These are phyloP conservation scores for Aphanomyces astaci DNA, from an alignment of 352 stramenopile genomes.

Conservation along the genomic window DNA sequence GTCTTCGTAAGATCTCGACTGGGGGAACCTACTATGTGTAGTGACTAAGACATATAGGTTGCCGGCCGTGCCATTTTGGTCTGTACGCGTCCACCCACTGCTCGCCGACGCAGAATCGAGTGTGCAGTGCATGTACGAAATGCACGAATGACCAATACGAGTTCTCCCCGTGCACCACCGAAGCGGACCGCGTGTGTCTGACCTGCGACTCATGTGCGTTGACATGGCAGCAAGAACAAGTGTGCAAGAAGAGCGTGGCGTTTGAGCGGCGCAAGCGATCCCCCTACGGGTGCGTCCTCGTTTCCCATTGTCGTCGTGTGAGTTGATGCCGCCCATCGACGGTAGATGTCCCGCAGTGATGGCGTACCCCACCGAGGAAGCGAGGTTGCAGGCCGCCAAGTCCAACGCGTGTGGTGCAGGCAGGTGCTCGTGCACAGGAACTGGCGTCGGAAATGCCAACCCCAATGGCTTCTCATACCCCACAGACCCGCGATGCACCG, in stretches of 20 bases:
- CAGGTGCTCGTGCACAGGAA: constrained; percentile 60
- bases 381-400: constrained; percentile 50
- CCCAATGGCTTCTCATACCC: constrained; percentile 63
- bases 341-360: constrained; percentile 34
- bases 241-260: constrained; percentile 45
- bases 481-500: constrained; percentile 53
- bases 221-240: constrained; percentile 42
- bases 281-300: constrained; percentile 46
- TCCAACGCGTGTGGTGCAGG: constrained; percentile 65
- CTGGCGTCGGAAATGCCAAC: constrained; percentile 61
- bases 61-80: constrained; percentile 49
- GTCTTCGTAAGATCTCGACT: constrained; percentile 45
- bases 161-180: constrained; percentile 41
- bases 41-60: constrained; percentile 32
- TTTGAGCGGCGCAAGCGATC: constrained; percentile 53
- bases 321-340: constrained; percentile 28
- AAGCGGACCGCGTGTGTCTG: constrained; percentile 52
- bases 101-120: constrained; percentile 44
- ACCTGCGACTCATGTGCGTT: constrained; percentile 68
- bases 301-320: background rate
- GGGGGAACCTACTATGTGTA: background rate
- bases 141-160: constrained; percentile 71
- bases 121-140: constrained; percentile 49
- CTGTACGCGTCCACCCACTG: constrained; percentile 42
- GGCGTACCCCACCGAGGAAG: constrained; percentile 52